phyloP scores from a whole-genome alignment of 2,329 filamentous ascomycete species.

The Xylariaceae sp. region DNA sequence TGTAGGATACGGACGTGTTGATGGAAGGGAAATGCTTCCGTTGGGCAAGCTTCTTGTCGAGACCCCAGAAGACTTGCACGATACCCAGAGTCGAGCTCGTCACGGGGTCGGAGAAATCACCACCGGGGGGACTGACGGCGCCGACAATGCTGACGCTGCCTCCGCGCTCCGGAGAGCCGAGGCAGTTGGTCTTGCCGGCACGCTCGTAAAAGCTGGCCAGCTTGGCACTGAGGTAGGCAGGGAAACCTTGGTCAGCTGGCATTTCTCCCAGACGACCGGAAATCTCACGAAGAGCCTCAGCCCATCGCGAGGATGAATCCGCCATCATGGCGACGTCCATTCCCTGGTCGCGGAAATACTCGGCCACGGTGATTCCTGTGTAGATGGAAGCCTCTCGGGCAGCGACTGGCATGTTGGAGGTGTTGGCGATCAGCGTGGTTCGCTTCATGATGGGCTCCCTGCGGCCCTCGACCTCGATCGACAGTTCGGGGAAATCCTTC shows the following conservation, averaged over 20 bases:
- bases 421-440: conserved; percentile 96
- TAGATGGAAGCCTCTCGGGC: conserved; percentile 98
- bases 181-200: conserved; percentile 75
- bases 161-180: conserved; percentile 81
- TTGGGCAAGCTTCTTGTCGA: conserved; percentile 98
- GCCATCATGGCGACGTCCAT: conserved; percentile 99
- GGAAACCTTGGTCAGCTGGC: conserved; percentile 99
- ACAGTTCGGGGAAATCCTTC: conserved; percentile 99
- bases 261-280: conserved; percentile 98
- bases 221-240: conserved; percentile 92
- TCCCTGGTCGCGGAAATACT: conserved; percentile 96
- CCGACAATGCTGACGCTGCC: conserved; percentile 97
- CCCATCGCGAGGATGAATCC: conserved; percentile 96
- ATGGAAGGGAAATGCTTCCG: conserved; percentile 99
- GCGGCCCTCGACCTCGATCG: conserved; percentile 87
- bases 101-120: conserved; percentile 98
- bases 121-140: conserved; percentile 92
- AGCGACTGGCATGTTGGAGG: conserved; percentile 98
- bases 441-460: conserved; percentile 99
- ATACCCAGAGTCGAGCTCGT: conserved; percentile 91
- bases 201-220: conserved; percentile 99
- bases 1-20: conserved; percentile 91
- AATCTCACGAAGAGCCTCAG: conserved; percentile 95
- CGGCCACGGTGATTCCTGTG: conserved; percentile 87
- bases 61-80: conserved; percentile 98